phyloP scores from a whole-genome alignment of 2,329 filamentous ascomycete genomes.

The Epichloe amarillans region DNA sequence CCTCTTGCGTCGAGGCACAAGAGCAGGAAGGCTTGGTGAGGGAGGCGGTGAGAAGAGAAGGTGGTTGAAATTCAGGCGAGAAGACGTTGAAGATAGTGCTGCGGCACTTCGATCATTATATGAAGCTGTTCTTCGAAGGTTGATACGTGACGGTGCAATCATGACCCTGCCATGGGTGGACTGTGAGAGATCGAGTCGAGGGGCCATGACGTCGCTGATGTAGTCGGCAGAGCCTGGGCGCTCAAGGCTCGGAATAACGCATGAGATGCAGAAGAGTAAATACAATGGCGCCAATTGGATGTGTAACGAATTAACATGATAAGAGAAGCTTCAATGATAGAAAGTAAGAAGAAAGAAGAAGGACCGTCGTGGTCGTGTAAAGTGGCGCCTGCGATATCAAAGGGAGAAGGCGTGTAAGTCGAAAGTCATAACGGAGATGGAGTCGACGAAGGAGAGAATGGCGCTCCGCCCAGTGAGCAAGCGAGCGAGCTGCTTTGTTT shows the following conservation, averaged over 20 bases:
- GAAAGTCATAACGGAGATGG: no score
- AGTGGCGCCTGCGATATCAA: neutral
- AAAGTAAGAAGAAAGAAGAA: neutral
- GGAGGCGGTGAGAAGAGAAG: conserved; percentile 54
- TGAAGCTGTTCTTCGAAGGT: conserved; percentile 43
- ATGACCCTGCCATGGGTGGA: conserved; percentile 36
- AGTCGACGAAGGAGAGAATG: neutral
- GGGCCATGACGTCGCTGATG: conserved; percentile 25
- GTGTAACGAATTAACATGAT: no score
- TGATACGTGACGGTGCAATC: conserved; percentile 41
- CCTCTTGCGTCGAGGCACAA: conserved; percentile 52
- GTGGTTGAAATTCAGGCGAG: conserved; percentile 53
- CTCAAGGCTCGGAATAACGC: neutral
- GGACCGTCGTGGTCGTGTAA: neutral
- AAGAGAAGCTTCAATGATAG: no score
- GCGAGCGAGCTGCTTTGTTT: no score
- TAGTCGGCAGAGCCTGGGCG: neutral
- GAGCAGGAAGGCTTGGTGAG: conserved; percentile 56
- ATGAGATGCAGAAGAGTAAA: neutral
- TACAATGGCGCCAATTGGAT: no score
- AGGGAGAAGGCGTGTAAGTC: no score
- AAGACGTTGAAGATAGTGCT: conserved; percentile 46
- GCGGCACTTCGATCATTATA: conserved; percentile 33
- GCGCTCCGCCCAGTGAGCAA: no score
- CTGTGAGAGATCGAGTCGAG: conserved; percentile 31